Evolutionary conservation across 495 filamentous ascomycete genomes (phyloP).

Genomic region (Glonium stellatum): DNA sequence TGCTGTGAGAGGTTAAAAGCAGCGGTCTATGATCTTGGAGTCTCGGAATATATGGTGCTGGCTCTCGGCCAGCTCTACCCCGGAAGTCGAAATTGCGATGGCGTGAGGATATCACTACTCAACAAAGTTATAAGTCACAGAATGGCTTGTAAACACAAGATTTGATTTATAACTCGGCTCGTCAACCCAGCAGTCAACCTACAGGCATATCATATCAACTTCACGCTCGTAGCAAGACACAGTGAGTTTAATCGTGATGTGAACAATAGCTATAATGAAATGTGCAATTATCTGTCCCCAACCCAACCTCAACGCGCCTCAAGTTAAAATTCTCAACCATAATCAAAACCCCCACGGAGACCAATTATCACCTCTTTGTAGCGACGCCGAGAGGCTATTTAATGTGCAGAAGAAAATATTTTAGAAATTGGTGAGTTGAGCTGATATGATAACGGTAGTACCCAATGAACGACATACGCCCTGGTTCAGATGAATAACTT

Average conservation of each 20-base stretch:
- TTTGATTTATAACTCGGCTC: neutral
- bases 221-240: neutral
- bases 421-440: neutral
- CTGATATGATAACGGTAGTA: neutral
- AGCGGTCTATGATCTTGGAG: neutral
- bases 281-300: neutral
- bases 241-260: neutral
- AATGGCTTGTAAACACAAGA: neutral
- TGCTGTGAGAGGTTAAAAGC: neutral
- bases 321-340: neutral
- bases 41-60: neutral
- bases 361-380: neutral
- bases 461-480: neutral
- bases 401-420: neutral
- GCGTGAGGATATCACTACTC: neutral
- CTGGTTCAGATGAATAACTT: neutral
- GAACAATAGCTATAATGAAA: neutral
- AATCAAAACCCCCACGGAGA: neutral
- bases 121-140: neutral
- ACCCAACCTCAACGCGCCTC: neutral
- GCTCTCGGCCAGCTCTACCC: neutral
- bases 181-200: neutral
- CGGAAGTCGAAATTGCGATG: too few species aligned
- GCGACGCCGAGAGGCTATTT: neutral
- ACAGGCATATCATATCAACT: neutral